Base-by-base conservation (phyloP, 768 basidiomycete genomes). In the Nevesoporus exiguus region DNA sequence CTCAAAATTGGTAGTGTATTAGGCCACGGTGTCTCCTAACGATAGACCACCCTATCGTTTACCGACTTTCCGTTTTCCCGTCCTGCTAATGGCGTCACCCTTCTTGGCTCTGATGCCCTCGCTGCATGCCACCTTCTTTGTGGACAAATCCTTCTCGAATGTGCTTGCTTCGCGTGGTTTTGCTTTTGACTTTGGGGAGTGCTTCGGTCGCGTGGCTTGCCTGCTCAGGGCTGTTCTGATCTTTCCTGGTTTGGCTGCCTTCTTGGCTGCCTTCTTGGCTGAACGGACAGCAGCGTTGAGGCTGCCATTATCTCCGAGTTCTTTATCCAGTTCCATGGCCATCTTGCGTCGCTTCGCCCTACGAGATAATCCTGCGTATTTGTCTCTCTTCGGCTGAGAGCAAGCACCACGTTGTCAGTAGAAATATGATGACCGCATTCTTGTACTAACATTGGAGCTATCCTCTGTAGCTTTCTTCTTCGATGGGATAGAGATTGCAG, bases 241-340 rank as follows among this genome's bases (percentile, higher is more conserved):
- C 77, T 91, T 97, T 10, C 72, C 72, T 1, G 88, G 88, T 60
- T 82, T 80, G 33, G 76, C 72, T 8, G 84, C 78, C 72, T 87
- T 95, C 74, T 98, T 98, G 10, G 90, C 72, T 8, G 84, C 78
- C 72, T 87, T 95, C 74, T 98, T 98, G 10, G 90, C 93, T 13
- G 83, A 82, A 51, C 95, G 88, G 58, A 97, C 88, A 1, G 93
- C 86, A 15, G 89, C 87, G 37, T 80, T 77, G 42, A 88, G 72
- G 9, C 79, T 74, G 22, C 76, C 78, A 31, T 69, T 73, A 51
- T 84, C 82, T 15, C 78, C 80, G 5, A 73, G 52, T 51, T 85
- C 84, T 47, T 83, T 80, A 58, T 95, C 92, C 58, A 86, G 85
- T 66, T 94, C 90, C 69, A 82, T 77, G 7, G 88, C 86, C 74